These are phyloP conservation scores for Calonectria pseudoturangicola DNA, from an alignment of 2,329 filamentous ascomycete genomes.

Conservation along the genomic window DNA sequence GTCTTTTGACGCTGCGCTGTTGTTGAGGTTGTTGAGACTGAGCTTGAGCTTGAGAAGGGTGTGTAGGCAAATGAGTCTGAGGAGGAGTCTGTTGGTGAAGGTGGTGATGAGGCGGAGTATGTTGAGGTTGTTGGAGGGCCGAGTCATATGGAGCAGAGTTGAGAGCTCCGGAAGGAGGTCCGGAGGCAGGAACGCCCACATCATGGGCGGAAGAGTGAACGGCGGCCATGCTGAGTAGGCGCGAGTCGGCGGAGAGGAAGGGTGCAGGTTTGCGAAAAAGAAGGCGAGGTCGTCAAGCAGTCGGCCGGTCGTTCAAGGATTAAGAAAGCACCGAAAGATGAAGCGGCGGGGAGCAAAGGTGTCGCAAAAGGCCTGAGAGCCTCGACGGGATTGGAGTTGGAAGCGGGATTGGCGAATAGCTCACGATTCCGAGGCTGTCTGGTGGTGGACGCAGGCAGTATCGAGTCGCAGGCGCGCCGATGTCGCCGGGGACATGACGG, in stretches of 20 bases:
- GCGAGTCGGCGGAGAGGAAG: slow-evolving; percentile 32
- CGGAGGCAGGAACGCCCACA: slow-evolving; percentile 43
- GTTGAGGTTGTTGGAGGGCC: slow-evolving; percentile 51
- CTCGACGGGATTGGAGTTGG: slow-evolving; percentile 28
- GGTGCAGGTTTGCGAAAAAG: slow-evolving; percentile 29
- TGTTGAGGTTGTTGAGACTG: slow-evolving; percentile 56
- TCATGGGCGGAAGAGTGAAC: slow-evolving; percentile 52
- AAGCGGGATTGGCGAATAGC: slow-evolving; percentile 41
- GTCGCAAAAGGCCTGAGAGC: slow-evolving; percentile 30
- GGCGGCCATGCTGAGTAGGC: slow-evolving; percentile 49
- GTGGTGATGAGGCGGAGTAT: slow-evolving; percentile 54
- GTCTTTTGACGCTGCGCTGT: slow-evolving; percentile 70
- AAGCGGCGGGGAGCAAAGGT: slow-evolving; percentile 38
- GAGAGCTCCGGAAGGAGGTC: slow-evolving; percentile 44
- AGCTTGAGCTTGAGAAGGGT: slow-evolving; percentile 44
- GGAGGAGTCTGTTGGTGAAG: slow-evolving; percentile 54
- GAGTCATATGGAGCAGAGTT: slow-evolving; percentile 52
- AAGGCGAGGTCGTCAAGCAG: slow-evolving; percentile 24
- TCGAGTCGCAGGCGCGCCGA: slow-evolving; percentile 52
- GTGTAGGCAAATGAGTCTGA: slow-evolving; percentile 47
- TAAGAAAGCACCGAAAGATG: slow-evolving; percentile 32
- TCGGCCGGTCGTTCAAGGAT: slow-evolving; percentile 35
- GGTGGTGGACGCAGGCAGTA: slow-evolving; percentile 47
- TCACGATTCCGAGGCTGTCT: slow-evolving; percentile 50
- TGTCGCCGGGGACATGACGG: slow-evolving; percentile 54